Evolutionary conservation across 371 early-diverging fungal genomes (phyloP), one percentile per base, ranked within the genome.

Genomic region (Smittium culicis): DNA sequence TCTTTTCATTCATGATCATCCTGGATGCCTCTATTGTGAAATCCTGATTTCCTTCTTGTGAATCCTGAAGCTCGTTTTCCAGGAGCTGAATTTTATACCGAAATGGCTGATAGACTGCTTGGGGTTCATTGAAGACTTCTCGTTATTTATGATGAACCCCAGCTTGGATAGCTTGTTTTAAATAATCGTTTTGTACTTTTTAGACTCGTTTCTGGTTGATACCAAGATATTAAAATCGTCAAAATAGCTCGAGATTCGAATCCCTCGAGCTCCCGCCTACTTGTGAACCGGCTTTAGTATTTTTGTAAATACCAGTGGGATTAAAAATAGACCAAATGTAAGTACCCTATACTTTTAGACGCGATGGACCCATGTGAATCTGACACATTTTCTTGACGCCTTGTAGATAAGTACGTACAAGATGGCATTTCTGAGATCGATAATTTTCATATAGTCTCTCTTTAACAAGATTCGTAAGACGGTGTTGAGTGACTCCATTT

Each of bases 121-220:
- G 14, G 57, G 63, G 11, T 17, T 34, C 25, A 5, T 8, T 27
- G 74, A 74, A 30, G 74, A 74, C 60, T 74, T 72, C 29, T 72
- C 71, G 58, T 74, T 71, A 31, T 55, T 54, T 2, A 30, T 34
- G 2, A 31, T 8, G 29, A 57, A 57, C 27, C 27, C 27, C n/a
- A n/a, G 27, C 57, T 57, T 20, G 5, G 11, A 3, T n/a, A 25
- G 27, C 24, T 5, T 57, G 14, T 57, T 57, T 27, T 16, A 16
- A n/a, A 57, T 57, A n/a, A n/a, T 57, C 5, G 27, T 25, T 20
- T 3, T 57, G 27, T n/a, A 57, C 57, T 57, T 14, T 14, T 14
- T 27, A 27, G 5, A 57, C 57, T 57, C 57, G 14, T 57, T 27
- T 27, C 27, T 57, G 27, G 29, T 65, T 17, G 70, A 45, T 72